Conservation (phyloP, 2,329 filamentous ascomycete genomes). For the Chaetomium sp. region DNA sequence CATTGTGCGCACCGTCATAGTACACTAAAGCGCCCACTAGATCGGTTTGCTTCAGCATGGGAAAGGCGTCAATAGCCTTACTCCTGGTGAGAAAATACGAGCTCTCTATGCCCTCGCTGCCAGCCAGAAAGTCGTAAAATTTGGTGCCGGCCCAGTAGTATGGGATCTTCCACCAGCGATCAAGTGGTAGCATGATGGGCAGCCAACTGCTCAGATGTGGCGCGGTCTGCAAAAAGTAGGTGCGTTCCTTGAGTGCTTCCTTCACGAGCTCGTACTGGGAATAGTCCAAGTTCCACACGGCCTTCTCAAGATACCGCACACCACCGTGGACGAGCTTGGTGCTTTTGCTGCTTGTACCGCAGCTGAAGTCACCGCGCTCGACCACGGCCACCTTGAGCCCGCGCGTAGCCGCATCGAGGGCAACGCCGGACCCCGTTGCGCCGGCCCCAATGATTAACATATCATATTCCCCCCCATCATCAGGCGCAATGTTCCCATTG, state of each 20-base stretch:
- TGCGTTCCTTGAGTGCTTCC: conserved; percentile 74
- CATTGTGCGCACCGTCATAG: conserved; percentile 82
- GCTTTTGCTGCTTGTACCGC: conserved; percentile 78
- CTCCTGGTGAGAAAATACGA: conserved; percentile 75
- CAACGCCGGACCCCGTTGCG: conserved; percentile 73
- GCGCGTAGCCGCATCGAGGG: conserved; percentile 71
- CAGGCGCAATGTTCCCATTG: background rate
- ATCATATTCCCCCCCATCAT: conserved; percentile 56
- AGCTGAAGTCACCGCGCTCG: conserved; percentile 76
- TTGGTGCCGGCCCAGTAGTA: conserved; percentile 68
- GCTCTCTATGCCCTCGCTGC: conserved; percentile 73
- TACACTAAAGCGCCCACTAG: conserved; percentile 75
- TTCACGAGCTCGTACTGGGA: conserved; percentile 75
- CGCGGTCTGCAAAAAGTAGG: conserved; percentile 76
- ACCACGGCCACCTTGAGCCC: conserved; percentile 75
- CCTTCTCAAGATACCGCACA: conserved; percentile 80
- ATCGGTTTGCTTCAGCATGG: conserved; percentile 67
- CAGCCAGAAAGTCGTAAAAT: conserved; percentile 74
- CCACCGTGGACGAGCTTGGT: conserved; percentile 83
- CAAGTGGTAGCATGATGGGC: conserved; percentile 75
- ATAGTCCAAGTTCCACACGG: conserved; percentile 78
- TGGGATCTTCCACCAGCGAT: conserved; percentile 78
- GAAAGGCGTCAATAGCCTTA: conserved; percentile 71
- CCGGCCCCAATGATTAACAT: conserved; percentile 73
- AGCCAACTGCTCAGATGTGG: conserved; percentile 76